Evolutionary conservation across 495 filamentous ascomycete species (phyloP).

Genomic region (Patellaria atrata): DNA sequence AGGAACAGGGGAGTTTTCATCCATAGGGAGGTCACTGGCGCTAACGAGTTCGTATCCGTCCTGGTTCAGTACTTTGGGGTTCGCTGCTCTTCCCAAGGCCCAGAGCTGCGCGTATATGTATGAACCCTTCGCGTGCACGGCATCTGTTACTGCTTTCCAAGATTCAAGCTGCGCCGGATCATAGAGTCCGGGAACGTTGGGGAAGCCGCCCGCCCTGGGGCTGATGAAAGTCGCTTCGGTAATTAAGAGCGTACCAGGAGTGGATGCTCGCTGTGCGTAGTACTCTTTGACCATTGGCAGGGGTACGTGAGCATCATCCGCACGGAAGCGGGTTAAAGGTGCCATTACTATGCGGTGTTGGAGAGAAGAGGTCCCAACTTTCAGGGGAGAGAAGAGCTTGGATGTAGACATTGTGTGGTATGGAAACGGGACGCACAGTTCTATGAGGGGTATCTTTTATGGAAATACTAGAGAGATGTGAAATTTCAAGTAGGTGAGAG

Average conservation of each 20-base stretch:
- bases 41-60: slow-evolving; percentile 32
- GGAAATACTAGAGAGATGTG: no score
- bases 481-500: no score
- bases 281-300: slow-evolving; percentile 36
- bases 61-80: slow-evolving; percentile 26
- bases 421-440: no score
- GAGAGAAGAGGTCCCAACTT: slow-evolving; percentile 11
- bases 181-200: slow-evolving; percentile 50
- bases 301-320: slow-evolving; percentile 31
- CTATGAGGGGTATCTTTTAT: no score
- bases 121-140: slow-evolving; percentile 48
- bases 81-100: slow-evolving; percentile 47
- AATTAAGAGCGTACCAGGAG: slow-evolving; percentile 47
- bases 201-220: slow-evolving; percentile 34
- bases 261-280: slow-evolving; percentile 46
- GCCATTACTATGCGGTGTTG: slow-evolving; percentile 25
- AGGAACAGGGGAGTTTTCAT: slow-evolving; percentile 29
- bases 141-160: slow-evolving; percentile 49
- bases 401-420: no score
- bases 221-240: slow-evolving; percentile 54
- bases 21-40: slow-evolving; percentile 34
- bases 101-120: slow-evolving; percentile 57
- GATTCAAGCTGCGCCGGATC: slow-evolving; percentile 42
- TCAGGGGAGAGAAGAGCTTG: slow-evolving; percentile 14
- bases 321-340: slow-evolving; percentile 33